phyloP scores from a whole-genome alignment of 1,139 yeast genomes.

The Blastobotrys malaysiensis region DNA sequence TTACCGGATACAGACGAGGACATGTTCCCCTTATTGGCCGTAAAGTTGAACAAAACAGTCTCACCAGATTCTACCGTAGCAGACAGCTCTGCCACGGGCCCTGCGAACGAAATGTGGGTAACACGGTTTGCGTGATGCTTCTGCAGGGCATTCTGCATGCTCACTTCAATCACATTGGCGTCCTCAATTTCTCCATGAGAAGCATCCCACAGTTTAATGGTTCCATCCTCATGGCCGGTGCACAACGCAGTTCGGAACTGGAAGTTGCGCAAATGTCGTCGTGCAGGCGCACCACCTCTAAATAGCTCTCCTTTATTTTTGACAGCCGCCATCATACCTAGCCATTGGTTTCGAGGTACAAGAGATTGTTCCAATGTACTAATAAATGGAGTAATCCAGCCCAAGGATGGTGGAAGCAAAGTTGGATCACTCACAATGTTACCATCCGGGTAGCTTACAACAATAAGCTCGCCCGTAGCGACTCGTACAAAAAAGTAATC shows the following conservation, averaged over 20 bases:
- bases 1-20: background rate
- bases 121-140: slow-evolving; percentile 44
- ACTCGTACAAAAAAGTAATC: slow-evolving; percentile 57
- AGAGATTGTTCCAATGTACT: slow-evolving; percentile 48
- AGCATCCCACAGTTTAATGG: slow-evolving; percentile 74
- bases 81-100: slow-evolving; percentile 70
- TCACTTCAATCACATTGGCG: slow-evolving; percentile 51
- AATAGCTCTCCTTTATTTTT: slow-evolving; percentile 39
- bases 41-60: slow-evolving; percentile 70
- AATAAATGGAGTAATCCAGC: slow-evolving; percentile 74
- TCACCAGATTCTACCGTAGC: slow-evolving; percentile 67
- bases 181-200: slow-evolving; percentile 69
- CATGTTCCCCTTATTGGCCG: slow-evolving; percentile 37
- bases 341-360: slow-evolving; percentile 66
- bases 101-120: slow-evolving; percentile 62
- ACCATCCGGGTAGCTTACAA: slow-evolving; percentile 53
- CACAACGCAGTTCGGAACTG: slow-evolving; percentile 61
- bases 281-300: slow-evolving; percentile 73
- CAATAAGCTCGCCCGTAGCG: slow-evolving; percentile 52
- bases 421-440: slow-evolving; percentile 50
- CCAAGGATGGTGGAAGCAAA: slow-evolving; percentile 69
- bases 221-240: slow-evolving; percentile 80
- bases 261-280: slow-evolving; percentile 49
- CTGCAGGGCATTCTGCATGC: slow-evolving; percentile 45
- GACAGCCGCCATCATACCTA: slow-evolving; percentile 56